Percentiles rank a stretch among this genome's conserved stretches.
These are phyloP conservation scores for Byssothecium circinans DNA, from an alignment of 2,329 filamentous ascomycete genomes.

Conservation along the genomic window DNA sequence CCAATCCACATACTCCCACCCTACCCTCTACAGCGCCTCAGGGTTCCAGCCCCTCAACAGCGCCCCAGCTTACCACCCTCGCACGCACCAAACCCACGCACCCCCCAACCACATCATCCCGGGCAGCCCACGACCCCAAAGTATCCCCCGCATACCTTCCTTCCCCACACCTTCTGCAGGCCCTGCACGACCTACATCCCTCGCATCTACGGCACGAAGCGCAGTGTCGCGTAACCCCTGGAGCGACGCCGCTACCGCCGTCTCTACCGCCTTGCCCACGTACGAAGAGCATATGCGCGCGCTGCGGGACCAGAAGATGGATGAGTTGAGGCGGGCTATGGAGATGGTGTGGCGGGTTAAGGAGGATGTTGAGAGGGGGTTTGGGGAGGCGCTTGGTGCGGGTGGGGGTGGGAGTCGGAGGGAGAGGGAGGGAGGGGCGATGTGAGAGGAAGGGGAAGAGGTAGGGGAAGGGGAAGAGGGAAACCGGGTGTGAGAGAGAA, in stretches of 20 bases:
- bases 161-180: not conserved
- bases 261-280: not conserved
- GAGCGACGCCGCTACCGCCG: not conserved
- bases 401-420: not conserved
- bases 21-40: not conserved
- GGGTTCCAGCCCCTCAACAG: not conserved
- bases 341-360: not conserved
- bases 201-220: no score
- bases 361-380: not conserved
- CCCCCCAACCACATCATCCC: no score
- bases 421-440: no score
- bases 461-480: no score
- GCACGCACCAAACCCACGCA: no score
- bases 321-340: slow-evolving; percentile 2
- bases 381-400: not conserved
- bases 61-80: no score
- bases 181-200: not conserved
- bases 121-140: no score
- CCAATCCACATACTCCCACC: not conserved
- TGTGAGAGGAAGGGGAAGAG: no score
- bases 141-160: no score
- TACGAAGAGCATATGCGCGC: not conserved
- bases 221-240: not conserved
- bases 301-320: not conserved
- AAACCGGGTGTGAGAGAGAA: no score